Evolutionary conservation across 306 rosid genomes (phyloP), one percentile per base, ranked within the genome.

Genomic region (Acacia crassicarpa): DNA sequence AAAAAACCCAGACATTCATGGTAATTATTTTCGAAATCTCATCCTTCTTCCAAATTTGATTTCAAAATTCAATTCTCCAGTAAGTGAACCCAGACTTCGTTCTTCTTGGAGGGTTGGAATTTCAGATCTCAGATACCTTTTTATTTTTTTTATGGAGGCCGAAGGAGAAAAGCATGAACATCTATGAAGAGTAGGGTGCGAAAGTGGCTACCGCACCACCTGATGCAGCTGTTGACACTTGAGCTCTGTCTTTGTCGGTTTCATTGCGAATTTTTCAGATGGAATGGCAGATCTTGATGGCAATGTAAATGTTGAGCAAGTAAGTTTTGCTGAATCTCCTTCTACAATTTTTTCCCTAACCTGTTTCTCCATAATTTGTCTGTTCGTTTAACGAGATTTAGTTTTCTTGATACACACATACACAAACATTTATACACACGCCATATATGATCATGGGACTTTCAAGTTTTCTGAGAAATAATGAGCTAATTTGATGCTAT

Each of bases 211-310:
- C 79, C 73, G 77, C 79, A 68, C 82, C 84, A 75, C 79, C 85
- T 85, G 87, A 92, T 87, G 91, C 91, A 87, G 61, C 84, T 86
- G 61, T 73, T 92, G 92, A 83, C 83, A 91, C 91, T 87, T 83
- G 90, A 88, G 87, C 90, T 91, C 85, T 78, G 83, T 87, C 85
- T 77, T 81, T 74, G 69, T 81, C 78, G 87, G 88, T 81, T 85
- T 89, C 83, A 89, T 87, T 80, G 56, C 86, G 76, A 53, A 72
- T 73, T 83, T 89, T 77, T 92, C 97, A 91, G 95, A 94, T 94
- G 98, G 98, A 93, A 94, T 94, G 98, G 97, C 98, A 88, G 93
- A 94, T 94, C 98, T 63, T 80, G 86, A 74, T 87, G 83, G 82
- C 78, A 76, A 46, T 88, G 92, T 91, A 65, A 92, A 92, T 85